Percentiles rank a stretch among this genome's conserved stretches.
Evolutionary conservation across 2,329 filamentous ascomycete species (phyloP).

Genomic region (Plenodomus biglobosus): DNA sequence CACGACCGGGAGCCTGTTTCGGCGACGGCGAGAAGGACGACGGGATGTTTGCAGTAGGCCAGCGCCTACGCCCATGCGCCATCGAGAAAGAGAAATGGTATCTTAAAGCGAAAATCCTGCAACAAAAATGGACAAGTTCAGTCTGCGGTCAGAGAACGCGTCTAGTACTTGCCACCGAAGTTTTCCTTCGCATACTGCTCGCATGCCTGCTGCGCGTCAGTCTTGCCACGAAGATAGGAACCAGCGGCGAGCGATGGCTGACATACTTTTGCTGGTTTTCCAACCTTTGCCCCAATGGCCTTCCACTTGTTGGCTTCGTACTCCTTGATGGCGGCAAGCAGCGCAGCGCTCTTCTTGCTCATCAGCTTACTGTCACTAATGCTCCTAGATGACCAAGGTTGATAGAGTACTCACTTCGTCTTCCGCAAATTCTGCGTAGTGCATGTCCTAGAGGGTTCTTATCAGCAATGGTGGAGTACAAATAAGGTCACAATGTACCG

Average conservation of each 20-base stretch:
- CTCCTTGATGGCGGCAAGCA: conserved; percentile 94
- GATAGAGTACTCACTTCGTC: conserved; percentile 69
- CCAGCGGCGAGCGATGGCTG: conserved; percentile 3
- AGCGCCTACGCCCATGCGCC: conserved; percentile 35
- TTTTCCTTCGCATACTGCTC: conserved; percentile 97
- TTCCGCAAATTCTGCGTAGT: conserved; percentile 97
- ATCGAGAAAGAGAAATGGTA: conserved; percentile 41
- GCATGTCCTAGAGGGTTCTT: conserved; percentile 76
- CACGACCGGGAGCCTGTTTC: conserved; percentile 25
- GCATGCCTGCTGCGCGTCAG: conserved; percentile 61
- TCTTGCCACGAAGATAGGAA: conserved; percentile 6
- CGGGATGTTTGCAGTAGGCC: conserved; percentile 31
- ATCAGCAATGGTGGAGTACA: conserved; percentile 24
- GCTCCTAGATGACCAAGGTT: conserved; percentile 2
- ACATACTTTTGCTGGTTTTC: conserved; percentile 90
- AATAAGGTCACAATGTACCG: conserved; percentile 29
- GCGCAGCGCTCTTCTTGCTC: conserved; percentile 65
- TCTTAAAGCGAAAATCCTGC: conserved; percentile 35
- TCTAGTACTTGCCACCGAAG: conserved; percentile 62
- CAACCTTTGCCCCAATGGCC: conserved; percentile 91
- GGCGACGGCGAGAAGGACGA: conserved; percentile 30
- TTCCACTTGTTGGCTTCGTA: conserved; percentile 99
- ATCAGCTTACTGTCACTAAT: conserved; percentile 26
- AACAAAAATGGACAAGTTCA: conserved; percentile 41
- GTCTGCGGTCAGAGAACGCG: conserved; percentile 45